These are phyloP conservation scores for Globisporangium rhizosaccharum DNA, from an alignment of 352 stramenopile species.

Conservation along the genomic window DNA sequence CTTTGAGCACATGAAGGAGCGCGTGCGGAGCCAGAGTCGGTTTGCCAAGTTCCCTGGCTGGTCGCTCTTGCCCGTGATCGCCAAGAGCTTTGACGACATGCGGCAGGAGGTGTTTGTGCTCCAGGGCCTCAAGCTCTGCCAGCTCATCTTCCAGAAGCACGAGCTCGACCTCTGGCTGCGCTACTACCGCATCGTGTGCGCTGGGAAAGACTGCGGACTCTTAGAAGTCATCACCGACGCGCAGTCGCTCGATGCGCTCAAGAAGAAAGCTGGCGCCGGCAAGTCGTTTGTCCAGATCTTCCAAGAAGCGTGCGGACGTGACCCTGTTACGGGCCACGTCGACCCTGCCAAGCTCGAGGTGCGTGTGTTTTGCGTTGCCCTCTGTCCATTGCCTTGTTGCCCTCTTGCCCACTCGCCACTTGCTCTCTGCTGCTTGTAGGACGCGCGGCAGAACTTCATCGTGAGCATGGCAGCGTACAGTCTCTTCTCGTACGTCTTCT, in stretches of 20 bases:
- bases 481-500: conserved; percentile 95
- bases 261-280: conserved; percentile 74
- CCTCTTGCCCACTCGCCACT: not conserved
- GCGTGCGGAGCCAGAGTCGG: conserved; percentile 69
- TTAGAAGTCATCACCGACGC: conserved; percentile 94
- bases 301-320: conserved; percentile 33
- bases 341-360: conserved; percentile 39
- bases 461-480: conserved; percentile 94
- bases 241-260: conserved; percentile 94
- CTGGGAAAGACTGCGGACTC: conserved; percentile 88
- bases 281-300: conserved; percentile 48
- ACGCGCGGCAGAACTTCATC: conserved; percentile 93
- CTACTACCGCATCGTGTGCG: conserved; percentile 94
- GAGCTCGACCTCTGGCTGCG: conserved; percentile 87
- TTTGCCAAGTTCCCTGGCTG: conserved; percentile 69
- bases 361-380: not conserved
- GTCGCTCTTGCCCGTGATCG: conserved; percentile 90
- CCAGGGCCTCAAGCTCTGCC: conserved; percentile 91
- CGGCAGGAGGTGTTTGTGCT: conserved; percentile 95
- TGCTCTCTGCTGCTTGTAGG: conserved; percentile 30
- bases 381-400: conserved; percentile 1
- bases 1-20: conserved; percentile 86
- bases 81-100: conserved; percentile 98
- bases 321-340: conserved; percentile 31
- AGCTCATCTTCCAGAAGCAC: conserved; percentile 92